A percentile compares a stretch with the other conserved stretches of the same genome.
Conservation (phyloP, 164 flowering plant species). For the Stephania cephalantha region DNA sequence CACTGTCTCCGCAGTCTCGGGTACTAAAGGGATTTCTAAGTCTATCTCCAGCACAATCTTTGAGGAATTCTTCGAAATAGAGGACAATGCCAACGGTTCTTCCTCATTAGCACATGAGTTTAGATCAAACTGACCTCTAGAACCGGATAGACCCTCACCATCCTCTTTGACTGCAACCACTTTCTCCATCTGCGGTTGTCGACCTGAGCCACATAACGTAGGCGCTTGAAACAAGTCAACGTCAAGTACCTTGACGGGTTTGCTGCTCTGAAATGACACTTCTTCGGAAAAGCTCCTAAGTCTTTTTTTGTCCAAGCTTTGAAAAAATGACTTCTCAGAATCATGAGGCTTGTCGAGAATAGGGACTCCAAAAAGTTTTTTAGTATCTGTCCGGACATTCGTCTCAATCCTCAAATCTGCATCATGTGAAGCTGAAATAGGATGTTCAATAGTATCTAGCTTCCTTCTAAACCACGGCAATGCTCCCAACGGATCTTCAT, state of each 20-base stretch:
- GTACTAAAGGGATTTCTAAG: conserved; percentile 49
- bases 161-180: conserved; percentile 19
- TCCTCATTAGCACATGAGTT: conserved; percentile 50
- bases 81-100: conserved; percentile 26
- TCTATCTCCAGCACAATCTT: conserved; percentile 42
- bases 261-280: conserved; percentile 17
- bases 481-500: conserved; percentile 18
- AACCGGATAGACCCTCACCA: conserved; percentile 10
- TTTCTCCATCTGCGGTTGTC: conserved; percentile 17
- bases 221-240: conserved; percentile 47
- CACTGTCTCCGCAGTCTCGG: conserved; percentile 22
- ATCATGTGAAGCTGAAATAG: conserved; percentile 22
- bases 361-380: conserved; percentile 60
- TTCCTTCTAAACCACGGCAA: conserved; percentile 33
- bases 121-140: conserved; percentile 50
- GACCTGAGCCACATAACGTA: conserved; percentile 20
- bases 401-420: conserved; percentile 18
- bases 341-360: conserved; percentile 32
- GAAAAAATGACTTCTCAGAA: conserved; percentile 20
- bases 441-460: conserved; percentile 11
- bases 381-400: conserved; percentile 19
- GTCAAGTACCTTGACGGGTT: conserved; percentile 30
- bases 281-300: conserved; percentile 14
- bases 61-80: conserved; percentile 18
- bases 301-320: conserved; percentile 15